Evolutionary conservation across 371 early-diverging fungal genomes (phyloP).

Genomic region (Funneliformis caledonium): DNA sequence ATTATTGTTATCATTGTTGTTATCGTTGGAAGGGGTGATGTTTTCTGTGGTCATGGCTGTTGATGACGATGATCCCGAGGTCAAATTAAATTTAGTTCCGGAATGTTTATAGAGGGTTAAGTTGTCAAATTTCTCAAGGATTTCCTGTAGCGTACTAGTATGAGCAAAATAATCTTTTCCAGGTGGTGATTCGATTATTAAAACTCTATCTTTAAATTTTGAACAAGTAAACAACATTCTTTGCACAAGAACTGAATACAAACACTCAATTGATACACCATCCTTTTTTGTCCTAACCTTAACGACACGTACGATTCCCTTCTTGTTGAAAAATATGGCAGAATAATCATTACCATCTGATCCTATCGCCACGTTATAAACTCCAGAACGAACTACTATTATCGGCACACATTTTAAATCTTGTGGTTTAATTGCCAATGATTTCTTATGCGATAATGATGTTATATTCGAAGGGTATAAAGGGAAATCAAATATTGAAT

Average conservation of each 20-base stretch:
- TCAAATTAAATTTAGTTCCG: neutral
- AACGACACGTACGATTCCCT: neutral
- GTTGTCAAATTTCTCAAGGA: neutral
- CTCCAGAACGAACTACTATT: neutral
- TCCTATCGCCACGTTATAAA: neutral
- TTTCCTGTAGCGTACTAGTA: neutral
- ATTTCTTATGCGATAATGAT: neutral
- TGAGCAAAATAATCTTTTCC: conserved; percentile 18
- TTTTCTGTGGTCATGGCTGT: neutral
- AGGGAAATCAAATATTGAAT: conserved; percentile 2
- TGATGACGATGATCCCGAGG: neutral
- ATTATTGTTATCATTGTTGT: neutral
- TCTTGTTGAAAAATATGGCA: conserved; percentile 4
- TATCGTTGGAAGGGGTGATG: neutral
- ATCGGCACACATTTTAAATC: neutral
- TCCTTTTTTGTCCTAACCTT: neutral
- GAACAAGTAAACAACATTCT: conserved; percentile 7
- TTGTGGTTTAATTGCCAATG: neutral
- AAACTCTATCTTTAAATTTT: neutral
- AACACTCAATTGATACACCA: neutral
- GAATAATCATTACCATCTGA: conserved; percentile 2
- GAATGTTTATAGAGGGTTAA: neutral
- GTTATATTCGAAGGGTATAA: neutral
- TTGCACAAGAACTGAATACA: neutral
- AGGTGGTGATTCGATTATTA: neutral